Percentiles rank a stretch among this genome's conserved stretches.
These are phyloP conservation scores for Protomyces lactucae-debilis DNA, from an alignment of 1,139 yeast genomes.

Conservation along the genomic window DNA sequence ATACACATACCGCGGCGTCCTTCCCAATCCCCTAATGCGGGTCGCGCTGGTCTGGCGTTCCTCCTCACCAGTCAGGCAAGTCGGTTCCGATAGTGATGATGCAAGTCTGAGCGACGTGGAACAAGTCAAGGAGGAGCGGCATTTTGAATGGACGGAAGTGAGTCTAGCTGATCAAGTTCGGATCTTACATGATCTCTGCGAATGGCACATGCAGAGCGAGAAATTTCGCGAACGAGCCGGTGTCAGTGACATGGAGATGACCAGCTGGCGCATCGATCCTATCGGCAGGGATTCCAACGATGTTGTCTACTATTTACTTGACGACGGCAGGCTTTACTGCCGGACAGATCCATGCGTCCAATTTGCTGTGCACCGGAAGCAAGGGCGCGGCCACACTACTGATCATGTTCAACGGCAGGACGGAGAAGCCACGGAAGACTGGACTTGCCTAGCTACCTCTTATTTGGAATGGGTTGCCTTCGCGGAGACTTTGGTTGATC, in stretches of 20 bases:
- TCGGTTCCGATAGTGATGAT: background rate
- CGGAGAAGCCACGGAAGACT: background rate
- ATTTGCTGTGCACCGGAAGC: background rate
- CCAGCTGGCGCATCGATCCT: conserved; percentile 16
- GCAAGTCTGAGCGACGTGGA: conserved; percentile 16
- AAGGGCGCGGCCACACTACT: background rate
- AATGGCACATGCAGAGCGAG: conserved; percentile 24
- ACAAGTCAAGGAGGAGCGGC: conserved; percentile 8
- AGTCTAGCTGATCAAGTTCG: background rate
- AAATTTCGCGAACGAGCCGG: conserved; percentile 16
- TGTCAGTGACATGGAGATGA: conserved; percentile 6
- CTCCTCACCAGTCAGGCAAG: background rate
- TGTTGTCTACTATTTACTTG: conserved; percentile 7
- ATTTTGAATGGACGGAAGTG: background rate
- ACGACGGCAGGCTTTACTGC: conserved; percentile 17
- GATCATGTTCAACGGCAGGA: background rate
- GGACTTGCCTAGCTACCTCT: conserved; percentile 15
- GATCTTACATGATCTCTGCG: conserved; percentile 22
- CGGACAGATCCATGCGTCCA: conserved; percentile 1
- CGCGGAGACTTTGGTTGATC: background rate
- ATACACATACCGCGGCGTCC: conserved; percentile 18
- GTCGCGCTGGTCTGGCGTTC: conserved; percentile 14
- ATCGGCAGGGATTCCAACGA: conserved; percentile 12
- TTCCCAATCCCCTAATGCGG: conserved; percentile 8
- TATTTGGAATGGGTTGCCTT: conserved; percentile 12